These are phyloP conservation scores for Trichoderma citrinoviride DNA, from an alignment of 2,329 filamentous ascomycete species.

Conservation along the genomic window DNA sequence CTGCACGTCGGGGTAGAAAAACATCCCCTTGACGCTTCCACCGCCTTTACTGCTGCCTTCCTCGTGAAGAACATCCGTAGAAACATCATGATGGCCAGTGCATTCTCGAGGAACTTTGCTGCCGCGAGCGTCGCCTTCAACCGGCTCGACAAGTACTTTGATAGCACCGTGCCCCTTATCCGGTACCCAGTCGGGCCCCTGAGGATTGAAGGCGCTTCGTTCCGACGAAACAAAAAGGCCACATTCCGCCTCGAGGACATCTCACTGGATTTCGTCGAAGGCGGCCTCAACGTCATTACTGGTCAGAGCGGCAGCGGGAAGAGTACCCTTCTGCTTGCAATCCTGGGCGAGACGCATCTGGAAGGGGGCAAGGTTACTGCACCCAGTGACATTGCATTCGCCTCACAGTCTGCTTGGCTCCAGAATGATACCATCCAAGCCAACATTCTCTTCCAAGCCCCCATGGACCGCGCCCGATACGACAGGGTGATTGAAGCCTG, in stretches of 20 bases:
- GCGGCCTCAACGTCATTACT: slow-evolving; percentile 53
- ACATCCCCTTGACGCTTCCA: slow-evolving; percentile 51
- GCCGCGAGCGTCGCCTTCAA: slow-evolving; percentile 44
- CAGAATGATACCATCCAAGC: slow-evolving; percentile 55
- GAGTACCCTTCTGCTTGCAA: slow-evolving; percentile 53
- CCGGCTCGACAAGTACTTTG: slow-evolving; percentile 54
- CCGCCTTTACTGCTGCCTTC: slow-evolving; percentile 56
- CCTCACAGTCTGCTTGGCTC: slow-evolving; percentile 57
- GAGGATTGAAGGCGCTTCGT: slow-evolving; percentile 45
- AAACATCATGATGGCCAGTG: slow-evolving; percentile 51
- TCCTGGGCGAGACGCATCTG: slow-evolving; percentile 54
- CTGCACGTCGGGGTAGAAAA: slow-evolving; percentile 49
- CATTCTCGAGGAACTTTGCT: slow-evolving; percentile 39
- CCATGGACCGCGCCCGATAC: slow-evolving; percentile 53
- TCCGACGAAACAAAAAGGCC: slow-evolving; percentile 50
- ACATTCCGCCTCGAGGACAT: slow-evolving; percentile 49
- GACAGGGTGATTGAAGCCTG: slow-evolving; percentile 55
- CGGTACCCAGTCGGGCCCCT: slow-evolving; percentile 50
- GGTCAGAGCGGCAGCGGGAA: slow-evolving; percentile 58
- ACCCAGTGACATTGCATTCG: slow-evolving; percentile 54
- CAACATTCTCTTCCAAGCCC: slow-evolving; percentile 54
- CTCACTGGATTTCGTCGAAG: slow-evolving; percentile 51
- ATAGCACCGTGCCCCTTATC: slow-evolving; percentile 47
- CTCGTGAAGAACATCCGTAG: slow-evolving; percentile 53
- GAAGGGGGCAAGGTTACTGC: slow-evolving; percentile 48